These are phyloP conservation scores for Rubia yunnanensis DNA, from an alignment of 257 asterid genomes.

Conservation along the genomic window DNA sequence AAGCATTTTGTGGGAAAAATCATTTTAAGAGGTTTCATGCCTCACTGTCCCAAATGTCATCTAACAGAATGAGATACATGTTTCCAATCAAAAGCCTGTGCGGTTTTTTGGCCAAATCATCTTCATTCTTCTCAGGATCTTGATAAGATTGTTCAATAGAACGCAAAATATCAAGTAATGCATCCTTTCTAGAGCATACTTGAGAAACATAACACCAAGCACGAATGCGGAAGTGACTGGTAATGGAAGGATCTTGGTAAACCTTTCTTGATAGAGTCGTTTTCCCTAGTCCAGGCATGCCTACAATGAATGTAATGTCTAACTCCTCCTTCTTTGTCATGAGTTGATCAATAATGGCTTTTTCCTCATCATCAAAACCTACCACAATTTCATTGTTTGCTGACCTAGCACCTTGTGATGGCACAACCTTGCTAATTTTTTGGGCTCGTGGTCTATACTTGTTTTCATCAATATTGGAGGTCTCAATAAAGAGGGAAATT, in stretches of 20 bases:
- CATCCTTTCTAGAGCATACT: not conserved
- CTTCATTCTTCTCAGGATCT: not conserved
- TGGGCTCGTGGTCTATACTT: not conserved
- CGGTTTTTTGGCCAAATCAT: not conserved
- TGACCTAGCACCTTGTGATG: not conserved
- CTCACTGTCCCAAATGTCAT: conserved; percentile 13
- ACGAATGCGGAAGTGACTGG: not conserved
- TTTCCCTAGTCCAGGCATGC: conserved; percentile 15
- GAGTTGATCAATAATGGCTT: not conserved
- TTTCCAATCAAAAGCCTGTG: not conserved
- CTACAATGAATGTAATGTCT: not conserved
- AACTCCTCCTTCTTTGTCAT: not conserved
- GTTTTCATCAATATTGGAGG: not conserved
- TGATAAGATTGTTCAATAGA: not conserved
- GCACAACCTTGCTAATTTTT: no score
- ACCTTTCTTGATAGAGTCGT: conserved; percentile 6
- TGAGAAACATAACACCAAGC: conserved; percentile 12
- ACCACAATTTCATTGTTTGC: not conserved
- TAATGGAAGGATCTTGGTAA: not conserved
- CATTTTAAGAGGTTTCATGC: conserved; percentile 6
- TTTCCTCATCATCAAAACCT: not conserved
- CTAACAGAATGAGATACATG: conserved; percentile 11
- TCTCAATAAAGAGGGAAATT: not conserved
- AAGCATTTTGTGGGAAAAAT: conserved; percentile 1
- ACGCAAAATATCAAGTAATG: not conserved